A percentile compares a stretch with the other conserved stretches of the same genome.
Conservation (phyloP, 441 rosid genomes). For the Heliophila coronopifolia region DNA sequence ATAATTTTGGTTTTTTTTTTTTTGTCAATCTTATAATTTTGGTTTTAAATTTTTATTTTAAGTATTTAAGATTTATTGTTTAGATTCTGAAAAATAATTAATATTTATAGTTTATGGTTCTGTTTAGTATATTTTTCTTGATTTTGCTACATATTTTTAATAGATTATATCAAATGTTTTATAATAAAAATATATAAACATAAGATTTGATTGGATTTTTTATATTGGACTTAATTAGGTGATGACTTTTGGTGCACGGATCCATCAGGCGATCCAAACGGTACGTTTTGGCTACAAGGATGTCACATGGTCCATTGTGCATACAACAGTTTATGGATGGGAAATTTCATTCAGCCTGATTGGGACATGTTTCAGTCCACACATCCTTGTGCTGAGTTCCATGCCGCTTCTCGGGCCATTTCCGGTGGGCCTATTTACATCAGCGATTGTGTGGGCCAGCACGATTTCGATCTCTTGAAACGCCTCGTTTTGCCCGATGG, state of each 20-base stretch:
- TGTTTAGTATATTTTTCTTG: too few relatives aligned
- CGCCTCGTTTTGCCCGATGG: slow-evolving; percentile 66
- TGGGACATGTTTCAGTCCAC: slow-evolving; percentile 97
- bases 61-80: too few relatives aligned
- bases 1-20: too few relatives aligned
- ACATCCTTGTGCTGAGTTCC: slow-evolving; percentile 79
- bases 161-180: too few relatives aligned
- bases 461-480: slow-evolving; percentile 53
- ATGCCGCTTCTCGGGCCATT: slow-evolving; percentile 77
- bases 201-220: neutral
- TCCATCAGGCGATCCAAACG: slow-evolving; percentile 88
- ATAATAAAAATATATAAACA: neutral
- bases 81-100: too few relatives aligned
- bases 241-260: slow-evolving; percentile 97
- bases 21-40: too few relatives aligned
- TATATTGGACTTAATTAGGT: slow-evolving; percentile 38
- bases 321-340: slow-evolving; percentile 95
- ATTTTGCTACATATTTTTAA: too few relatives aligned
- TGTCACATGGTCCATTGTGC: slow-evolving; percentile 98
- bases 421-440: slow-evolving; percentile 75
- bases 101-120: too few relatives aligned
- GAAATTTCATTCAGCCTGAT: slow-evolving; percentile 85
- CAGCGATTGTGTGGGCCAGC: slow-evolving; percentile 67
- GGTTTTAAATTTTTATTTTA: too few relatives aligned
- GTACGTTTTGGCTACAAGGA: slow-evolving; percentile 90